phyloP scores from a whole-genome alignment of 2,329 filamentous ascomycete species.

The Gremmenia infestans region DNA sequence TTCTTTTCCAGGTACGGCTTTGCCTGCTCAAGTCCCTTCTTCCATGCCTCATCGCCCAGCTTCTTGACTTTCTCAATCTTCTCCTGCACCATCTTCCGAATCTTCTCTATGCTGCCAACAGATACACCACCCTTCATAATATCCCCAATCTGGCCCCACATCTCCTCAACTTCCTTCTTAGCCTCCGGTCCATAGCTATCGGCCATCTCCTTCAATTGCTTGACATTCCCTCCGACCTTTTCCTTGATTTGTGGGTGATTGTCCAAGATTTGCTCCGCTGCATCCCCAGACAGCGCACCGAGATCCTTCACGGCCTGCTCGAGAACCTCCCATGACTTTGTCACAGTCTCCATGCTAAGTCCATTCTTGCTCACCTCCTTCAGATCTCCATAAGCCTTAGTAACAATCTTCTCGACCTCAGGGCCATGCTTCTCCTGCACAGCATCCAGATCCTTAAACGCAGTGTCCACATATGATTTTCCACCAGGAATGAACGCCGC shows the following conservation, averaged over 20 bases:
- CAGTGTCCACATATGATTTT: conserved; percentile 59
- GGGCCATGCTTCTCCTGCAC: conserved; percentile 62
- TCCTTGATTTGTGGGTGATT: conserved; percentile 71
- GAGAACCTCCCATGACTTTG: conserved; percentile 57
- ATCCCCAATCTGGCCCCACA: conserved; percentile 61
- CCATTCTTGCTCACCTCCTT: conserved; percentile 55
- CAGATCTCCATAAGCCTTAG: conserved; percentile 62
- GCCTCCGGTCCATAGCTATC: conserved; percentile 69
- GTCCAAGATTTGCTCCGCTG: conserved; percentile 59
- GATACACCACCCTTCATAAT: conserved; percentile 59
- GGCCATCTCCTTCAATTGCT: conserved; percentile 64
- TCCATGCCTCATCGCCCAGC: conserved; percentile 67
- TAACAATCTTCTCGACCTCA: conserved; percentile 65
- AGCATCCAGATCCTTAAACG: conserved; percentile 66
- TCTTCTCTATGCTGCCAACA: conserved; percentile 46
- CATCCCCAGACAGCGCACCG: conserved; percentile 56
- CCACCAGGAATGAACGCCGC: conserved; percentile 69
- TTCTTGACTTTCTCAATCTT: conserved; percentile 63
- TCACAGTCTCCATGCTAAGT: conserved; percentile 57
- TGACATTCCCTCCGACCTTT: conserved; percentile 62
- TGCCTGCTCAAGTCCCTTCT: conserved; percentile 64
- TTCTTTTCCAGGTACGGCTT: conserved; percentile 72
- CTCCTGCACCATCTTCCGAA: conserved; percentile 61
- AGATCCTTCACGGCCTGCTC: conserved; percentile 57
- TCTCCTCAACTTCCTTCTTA: conserved; percentile 70